These are phyloP conservation scores for Geotrichum reessii DNA, from an alignment of 1,139 yeast species.

Conservation along the genomic window DNA sequence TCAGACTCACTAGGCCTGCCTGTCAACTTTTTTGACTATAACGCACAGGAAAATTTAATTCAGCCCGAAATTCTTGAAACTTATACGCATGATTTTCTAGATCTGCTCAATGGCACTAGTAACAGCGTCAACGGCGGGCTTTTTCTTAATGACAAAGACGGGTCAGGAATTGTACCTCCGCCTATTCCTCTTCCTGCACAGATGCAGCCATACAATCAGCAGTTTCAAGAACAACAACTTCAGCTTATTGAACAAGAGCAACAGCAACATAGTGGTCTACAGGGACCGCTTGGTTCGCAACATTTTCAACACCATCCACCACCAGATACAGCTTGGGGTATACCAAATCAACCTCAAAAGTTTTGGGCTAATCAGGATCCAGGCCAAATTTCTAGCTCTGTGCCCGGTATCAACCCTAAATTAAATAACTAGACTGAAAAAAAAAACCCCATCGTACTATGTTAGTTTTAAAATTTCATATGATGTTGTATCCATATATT, in stretches of 20 bases:
- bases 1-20: constrained; percentile 12
- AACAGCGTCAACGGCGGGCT: background rate
- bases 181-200: background rate
- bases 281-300: background rate
- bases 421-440: background rate
- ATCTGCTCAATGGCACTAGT: constrained; percentile 1
- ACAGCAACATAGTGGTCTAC: background rate
- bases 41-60: background rate
- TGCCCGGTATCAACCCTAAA: background rate
- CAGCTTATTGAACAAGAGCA: background rate
- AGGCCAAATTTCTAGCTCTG: background rate
- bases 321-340: background rate
- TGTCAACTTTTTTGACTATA: constrained; percentile 4
- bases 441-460: background rate
- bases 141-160: background rate
- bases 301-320: background rate
- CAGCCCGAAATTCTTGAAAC: constrained; percentile 6
- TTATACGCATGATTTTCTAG: constrained; percentile 3
- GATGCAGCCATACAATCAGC: background rate
- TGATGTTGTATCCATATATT: background rate
- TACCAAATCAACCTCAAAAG: background rate
- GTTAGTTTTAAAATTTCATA: too few species aligned
- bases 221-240: background rate
- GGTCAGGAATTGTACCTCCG: background rate
- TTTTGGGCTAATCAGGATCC: background rate